Evolutionary conservation across 202 grass and related monocot genomes (phyloP).

Genomic region (Carex arenaria): DNA sequence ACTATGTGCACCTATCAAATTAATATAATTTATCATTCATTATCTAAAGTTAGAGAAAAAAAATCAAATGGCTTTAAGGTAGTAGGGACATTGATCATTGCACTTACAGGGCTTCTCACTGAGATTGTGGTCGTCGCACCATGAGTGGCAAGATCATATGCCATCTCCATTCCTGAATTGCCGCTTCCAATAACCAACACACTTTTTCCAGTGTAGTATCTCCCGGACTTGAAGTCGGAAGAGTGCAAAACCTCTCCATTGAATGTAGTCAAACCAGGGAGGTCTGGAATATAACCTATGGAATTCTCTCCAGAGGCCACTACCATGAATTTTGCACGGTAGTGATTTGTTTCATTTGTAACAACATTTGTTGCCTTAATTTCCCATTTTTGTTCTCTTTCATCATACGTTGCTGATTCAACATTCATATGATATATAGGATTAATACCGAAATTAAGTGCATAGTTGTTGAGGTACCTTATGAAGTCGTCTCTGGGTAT

Average conservation of each 20-base stretch:
- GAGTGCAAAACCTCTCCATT: background rate
- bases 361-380: background rate
- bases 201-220: background rate
- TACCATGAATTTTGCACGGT: slow-evolving; percentile 7
- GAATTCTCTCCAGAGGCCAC: slow-evolving; percentile 32
- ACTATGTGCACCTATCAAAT: background rate
- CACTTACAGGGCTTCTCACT: background rate
- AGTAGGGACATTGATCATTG: background rate
- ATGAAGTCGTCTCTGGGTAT: slow-evolving; percentile 16
- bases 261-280: background rate
- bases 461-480: slow-evolving; percentile 13
- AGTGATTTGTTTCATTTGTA: background rate
- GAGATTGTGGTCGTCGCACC: background rate
- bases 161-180: slow-evolving; percentile 35
- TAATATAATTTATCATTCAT: background rate
- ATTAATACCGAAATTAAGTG: background rate
- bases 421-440: slow-evolving; percentile 3
- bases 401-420: background rate
- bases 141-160: slow-evolving; percentile 20
- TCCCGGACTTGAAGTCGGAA: background rate
- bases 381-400: background rate
- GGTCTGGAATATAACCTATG: background rate
- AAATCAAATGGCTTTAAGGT: background rate
- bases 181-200: slow-evolving; percentile 19
- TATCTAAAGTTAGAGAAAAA: background rate